Evolutionary conservation across 2,329 filamentous ascomycete species (phyloP).

Genomic region (Fusarium camptoceras): DNA sequence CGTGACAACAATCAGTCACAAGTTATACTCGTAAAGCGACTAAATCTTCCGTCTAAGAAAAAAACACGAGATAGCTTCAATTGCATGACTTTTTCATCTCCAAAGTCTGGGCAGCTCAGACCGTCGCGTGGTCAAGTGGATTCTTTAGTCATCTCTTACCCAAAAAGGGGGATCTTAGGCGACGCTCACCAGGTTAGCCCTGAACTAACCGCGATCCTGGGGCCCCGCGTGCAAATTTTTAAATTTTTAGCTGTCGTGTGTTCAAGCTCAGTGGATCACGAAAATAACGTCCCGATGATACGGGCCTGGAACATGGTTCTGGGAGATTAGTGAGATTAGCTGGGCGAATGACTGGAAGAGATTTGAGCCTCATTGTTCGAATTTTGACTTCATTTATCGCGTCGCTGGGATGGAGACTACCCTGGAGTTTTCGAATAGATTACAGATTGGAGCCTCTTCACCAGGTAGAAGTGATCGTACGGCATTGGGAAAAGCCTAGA

Average conservation of each 20-base stretch:
- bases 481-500: no score
- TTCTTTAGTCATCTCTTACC: conserved; percentile 19
- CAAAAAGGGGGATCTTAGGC: conserved; percentile 14
- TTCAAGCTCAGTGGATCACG: conserved; percentile 19
- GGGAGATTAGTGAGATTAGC: neutral
- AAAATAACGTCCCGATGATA: neutral
- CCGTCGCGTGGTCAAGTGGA: conserved; percentile 11
- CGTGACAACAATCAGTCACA: neutral
- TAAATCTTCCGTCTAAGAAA: neutral
- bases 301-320: neutral
- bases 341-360: neutral
- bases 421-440: neutral
- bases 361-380: neutral
- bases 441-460: no score
- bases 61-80: conserved; percentile 13
- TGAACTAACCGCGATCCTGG: conserved; percentile 16
- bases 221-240: conserved; percentile 27
- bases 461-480: no score
- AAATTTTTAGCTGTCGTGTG: conserved; percentile 24
- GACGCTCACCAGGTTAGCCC: neutral
- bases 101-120: neutral
- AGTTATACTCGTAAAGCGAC: neutral
- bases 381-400: neutral
- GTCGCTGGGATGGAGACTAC: neutral
- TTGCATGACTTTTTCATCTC: neutral